Conservation (phyloP, 2,329 filamentous ascomycete genomes). For the Colletotrichum spinosum region DNA sequence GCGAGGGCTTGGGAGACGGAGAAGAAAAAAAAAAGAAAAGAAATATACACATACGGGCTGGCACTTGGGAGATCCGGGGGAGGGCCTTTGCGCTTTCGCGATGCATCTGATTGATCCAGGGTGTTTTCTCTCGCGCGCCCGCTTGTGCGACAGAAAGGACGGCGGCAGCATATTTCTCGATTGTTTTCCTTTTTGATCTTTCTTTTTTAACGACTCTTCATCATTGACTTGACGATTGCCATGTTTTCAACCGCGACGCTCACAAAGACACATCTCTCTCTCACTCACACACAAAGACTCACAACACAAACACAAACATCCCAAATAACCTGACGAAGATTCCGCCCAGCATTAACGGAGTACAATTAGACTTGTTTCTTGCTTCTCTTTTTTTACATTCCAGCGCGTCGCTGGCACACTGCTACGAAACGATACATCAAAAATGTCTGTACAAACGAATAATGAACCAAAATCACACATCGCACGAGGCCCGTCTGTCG, state of each 20-base stretch:
- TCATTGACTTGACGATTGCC: not conserved
- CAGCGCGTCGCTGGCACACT: not conserved
- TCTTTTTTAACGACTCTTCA: too few species aligned
- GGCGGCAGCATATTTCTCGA: not conserved
- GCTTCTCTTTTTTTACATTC: conserved; percentile 3
- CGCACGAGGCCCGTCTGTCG: too few species aligned
- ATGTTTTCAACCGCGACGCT: conserved; percentile 18
- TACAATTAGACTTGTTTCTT: conserved; percentile 34
- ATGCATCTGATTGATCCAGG: conserved; percentile 8
- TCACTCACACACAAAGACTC: conserved; percentile 10
- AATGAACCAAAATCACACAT: too few species aligned
- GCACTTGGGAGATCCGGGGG: not conserved
- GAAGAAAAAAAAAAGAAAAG: too few species aligned
- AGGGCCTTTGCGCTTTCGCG: not conserved
- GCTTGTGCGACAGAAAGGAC: conserved; percentile 4
- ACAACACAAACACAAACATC: conserved; percentile 16
- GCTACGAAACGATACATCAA: not conserved
- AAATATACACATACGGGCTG: not conserved
- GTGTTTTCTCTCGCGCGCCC: not conserved
- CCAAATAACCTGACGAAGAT: conserved; percentile 32
- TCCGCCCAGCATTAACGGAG: conserved; percentile 36
- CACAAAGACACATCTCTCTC: conserved; percentile 32
- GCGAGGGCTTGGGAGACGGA: conserved; percentile 12
- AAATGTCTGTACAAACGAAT: not conserved
- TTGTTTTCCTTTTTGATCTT: too few species aligned